Evolutionary conservation across 2,329 filamentous ascomycete species (phyloP), one percentile per base, ranked within the genome.

Genomic region (Daldinia sp.): DNA sequence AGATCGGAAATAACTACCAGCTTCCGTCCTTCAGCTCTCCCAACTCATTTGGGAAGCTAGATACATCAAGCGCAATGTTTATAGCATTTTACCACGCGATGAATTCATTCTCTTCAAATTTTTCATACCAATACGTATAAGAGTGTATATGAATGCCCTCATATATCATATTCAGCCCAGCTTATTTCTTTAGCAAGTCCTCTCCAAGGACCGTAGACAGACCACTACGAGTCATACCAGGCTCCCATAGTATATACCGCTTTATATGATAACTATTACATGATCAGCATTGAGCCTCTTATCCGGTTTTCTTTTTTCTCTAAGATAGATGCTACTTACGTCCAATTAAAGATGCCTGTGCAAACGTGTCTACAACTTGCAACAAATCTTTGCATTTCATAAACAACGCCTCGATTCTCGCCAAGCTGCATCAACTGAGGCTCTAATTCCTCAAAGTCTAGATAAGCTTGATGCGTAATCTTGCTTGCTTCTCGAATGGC

Each of bases 361-460:
- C 57, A 60, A 13, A 20, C 13, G 6, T 3, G 44, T 44, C 20
- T 60, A 23, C 63, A 60, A 23, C 51, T 57, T 20, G 30, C 20
- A 10, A 60, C 57, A 44, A 60, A 65, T n/a, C 42, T 60, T 44
- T 9, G 30, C 63, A 65, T 65, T 41, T 65, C 57, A 42, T 50
- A 18, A 37, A 6, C 33, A 26, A 9, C 18, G 4, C 35, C 51
- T 13, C 23, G 63, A 10, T 35, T 33, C 23, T 57, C 35, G 12
- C 63, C 63, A 42, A 65, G 56, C 13, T 51, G 35, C 10, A 57
- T 18, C 3, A 65, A 28, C 30, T 65, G 57, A 5, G 51, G 56
- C 33, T 51, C 50, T 5, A 65, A 15, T 48, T 23, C 42, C 28
- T 65, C 56, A 37, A 65, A 65, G 33, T 65, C 63, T 5, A 65